These are phyloP conservation scores for Bolboschoenus planiculmis DNA, from an alignment of 176 grass and related monocot genomes.

Conservation along the genomic window DNA sequence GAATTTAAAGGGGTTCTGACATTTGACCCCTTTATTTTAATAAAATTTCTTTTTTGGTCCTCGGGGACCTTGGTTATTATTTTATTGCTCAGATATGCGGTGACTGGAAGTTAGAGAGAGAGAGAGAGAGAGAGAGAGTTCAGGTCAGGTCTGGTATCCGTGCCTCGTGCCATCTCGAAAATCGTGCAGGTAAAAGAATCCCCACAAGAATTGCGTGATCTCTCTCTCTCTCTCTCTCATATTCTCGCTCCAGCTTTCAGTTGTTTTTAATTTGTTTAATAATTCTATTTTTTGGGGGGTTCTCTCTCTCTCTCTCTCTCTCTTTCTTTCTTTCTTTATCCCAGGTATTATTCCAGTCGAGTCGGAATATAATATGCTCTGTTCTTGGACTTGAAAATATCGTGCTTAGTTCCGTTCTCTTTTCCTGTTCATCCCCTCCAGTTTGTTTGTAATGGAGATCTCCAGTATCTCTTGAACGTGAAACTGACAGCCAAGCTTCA, in stretches of 20 bases:
- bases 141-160: conserved; percentile 18
- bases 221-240: not conserved
- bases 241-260: not conserved
- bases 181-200: conserved; percentile 17
- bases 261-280: too few species aligned
- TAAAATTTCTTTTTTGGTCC: not conserved
- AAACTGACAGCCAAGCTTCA: not conserved
- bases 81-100: conserved; percentile 3
- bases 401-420: conserved; percentile 1
- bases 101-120: not conserved
- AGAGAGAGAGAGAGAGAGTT: not conserved
- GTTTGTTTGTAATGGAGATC: not conserved
- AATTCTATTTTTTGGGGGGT: not conserved
- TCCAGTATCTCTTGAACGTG: not conserved
- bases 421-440: not conserved
- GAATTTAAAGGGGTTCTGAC: not conserved
- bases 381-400: conserved; percentile 22
- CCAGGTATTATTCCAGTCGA: conserved; percentile 15
- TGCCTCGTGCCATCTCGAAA: conserved; percentile 34
- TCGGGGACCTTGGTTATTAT: not conserved
- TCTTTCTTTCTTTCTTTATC: not conserved
- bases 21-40: conserved; percentile 13
- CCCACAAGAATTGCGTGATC: conserved; percentile 30
- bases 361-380: conserved; percentile 1
- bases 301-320: not conserved